Evolutionary conservation across 352 stramenopile species (phyloP), one percentile per base, ranked within the genome.

Genomic region (Pilasporangium apinafurcum): DNA sequence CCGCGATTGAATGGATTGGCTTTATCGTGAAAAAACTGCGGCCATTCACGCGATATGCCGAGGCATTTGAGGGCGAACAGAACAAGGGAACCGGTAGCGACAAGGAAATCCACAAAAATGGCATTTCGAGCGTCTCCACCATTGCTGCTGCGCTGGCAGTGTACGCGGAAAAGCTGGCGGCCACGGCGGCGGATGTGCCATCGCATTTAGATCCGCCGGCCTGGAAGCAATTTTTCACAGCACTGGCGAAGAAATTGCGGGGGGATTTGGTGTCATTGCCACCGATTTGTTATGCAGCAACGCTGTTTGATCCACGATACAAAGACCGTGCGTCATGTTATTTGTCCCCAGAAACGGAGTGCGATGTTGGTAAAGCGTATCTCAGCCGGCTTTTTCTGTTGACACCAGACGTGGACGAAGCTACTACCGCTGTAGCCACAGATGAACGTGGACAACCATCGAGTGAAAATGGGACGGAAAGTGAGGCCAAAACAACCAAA

Each of bases 321-420:
- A 91, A 91, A 48, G 73, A 87, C 37, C 77, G 72, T 24, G 76
- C 86, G 37, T 87, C 80, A 42, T 91, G 79, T 50, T 91, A 87
- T 56, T 33, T 87, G 33, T 64, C 59, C 4, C 55, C 62, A 8
- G 77, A 74, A 45, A 28, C 61, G n/a, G 72, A 85, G 30, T 76
- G 63, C 18, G 65, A 72, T 5, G 37, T 69, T 21, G 79, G 71
- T 8, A 78, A 83, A 41, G 51, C 59, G 27, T 83, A 72, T 40
- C 44, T 91, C 3, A 70, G 71, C 29, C 69, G 58, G 3, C 44
- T 87, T 35, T 75, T 87, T 28, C 71, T 69, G n/a, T 42, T 41
- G 44, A 59, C 39, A 37, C 44, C 41, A 8, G 60, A 82, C 36
- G 56, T 62, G 24, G 38, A 52, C 14, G 27, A 53, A 38, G 26